Evolutionary conservation across 371 early-diverging fungal genomes (phyloP).

Genomic region (Vittaforma corneae): DNA sequence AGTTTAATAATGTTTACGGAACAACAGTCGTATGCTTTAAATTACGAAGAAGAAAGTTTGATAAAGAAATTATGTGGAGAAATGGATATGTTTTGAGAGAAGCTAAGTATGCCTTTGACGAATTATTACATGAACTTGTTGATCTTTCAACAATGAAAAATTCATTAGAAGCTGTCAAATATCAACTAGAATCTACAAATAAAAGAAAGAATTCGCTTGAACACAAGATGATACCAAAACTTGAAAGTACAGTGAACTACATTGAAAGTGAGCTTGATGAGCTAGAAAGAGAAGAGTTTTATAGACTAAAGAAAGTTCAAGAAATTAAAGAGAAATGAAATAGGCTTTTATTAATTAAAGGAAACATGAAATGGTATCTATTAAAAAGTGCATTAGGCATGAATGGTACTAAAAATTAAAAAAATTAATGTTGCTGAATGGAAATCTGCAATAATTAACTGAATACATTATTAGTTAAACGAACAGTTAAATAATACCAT

Average conservation of each 20-base stretch:
- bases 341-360: too few species aligned
- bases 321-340: conserved; percentile 39
- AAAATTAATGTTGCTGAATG: too few species aligned
- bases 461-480: too few species aligned
- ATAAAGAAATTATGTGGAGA: conserved; percentile 74
- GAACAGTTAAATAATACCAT: not conserved
- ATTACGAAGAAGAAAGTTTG: conserved; percentile 18
- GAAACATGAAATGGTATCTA: too few species aligned
- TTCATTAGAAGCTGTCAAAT: conserved; percentile 85
- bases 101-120: conserved; percentile 79
- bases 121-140: conserved; percentile 77
- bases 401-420: too few species aligned
- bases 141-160: conserved; percentile 77
- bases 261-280: conserved; percentile 95
- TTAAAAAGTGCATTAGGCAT: too few species aligned
- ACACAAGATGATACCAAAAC: conserved; percentile 87
- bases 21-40: conserved; percentile 37
- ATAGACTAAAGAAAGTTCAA: conserved; percentile 62
- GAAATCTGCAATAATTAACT: too few species aligned
- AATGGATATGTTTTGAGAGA: conserved; percentile 88
- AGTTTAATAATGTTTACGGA: conserved; percentile 42
- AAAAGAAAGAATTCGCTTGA: conserved; percentile 97
- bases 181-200: conserved; percentile 93
- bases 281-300: conserved; percentile 98
- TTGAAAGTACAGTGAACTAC: conserved; percentile 90